These are phyloP conservation scores for Clarireedia monteithiana DNA, from an alignment of 2,329 filamentous ascomycete genomes.

Conservation along the genomic window DNA sequence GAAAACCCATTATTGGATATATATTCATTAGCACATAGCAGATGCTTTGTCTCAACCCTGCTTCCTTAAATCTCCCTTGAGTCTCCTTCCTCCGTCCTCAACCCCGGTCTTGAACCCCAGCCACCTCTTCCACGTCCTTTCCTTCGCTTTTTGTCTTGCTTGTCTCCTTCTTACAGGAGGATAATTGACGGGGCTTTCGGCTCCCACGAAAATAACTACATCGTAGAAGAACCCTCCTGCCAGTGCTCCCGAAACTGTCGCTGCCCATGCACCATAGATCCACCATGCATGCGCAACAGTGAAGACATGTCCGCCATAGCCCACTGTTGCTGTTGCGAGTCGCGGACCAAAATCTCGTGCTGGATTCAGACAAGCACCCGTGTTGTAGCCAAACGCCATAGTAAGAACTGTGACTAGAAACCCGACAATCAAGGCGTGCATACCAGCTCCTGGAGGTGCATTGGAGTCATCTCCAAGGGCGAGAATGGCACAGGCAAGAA, in stretches of 20 bases:
- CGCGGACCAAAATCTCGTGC: slow-evolving; percentile 42
- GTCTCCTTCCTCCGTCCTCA: not conserved
- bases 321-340: slow-evolving; percentile 36
- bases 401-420: slow-evolving; percentile 32
- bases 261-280: slow-evolving; percentile 37
- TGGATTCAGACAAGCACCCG: slow-evolving; percentile 41
- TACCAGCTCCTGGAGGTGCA: slow-evolving; percentile 40
- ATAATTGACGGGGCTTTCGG: slow-evolving; percentile 44
- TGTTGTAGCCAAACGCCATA: slow-evolving; percentile 38
- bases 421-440: slow-evolving; percentile 42
- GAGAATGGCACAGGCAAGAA: slow-evolving; percentile 36
- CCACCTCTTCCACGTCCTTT: slow-evolving; percentile 36
- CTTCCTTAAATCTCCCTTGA: not conserved
- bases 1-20: too few species aligned
- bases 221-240: slow-evolving; percentile 43
- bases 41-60: not conserved
- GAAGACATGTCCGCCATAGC: slow-evolving; percentile 36
- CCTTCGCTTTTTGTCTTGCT: slow-evolving; percentile 30
- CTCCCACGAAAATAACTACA: slow-evolving; percentile 41
- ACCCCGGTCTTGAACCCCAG: slow-evolving; percentile 6
- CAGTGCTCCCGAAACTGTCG: slow-evolving; percentile 32
- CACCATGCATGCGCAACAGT: slow-evolving; percentile 30
- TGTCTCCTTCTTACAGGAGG: slow-evolving; percentile 30
- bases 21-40: too few species aligned
- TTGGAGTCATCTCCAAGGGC: slow-evolving; percentile 40